Percentiles rank a stretch among this genome's conserved stretches.
Conservation (phyloP, 106 monocot species). For the Acanthochlamys bracteata region DNA sequence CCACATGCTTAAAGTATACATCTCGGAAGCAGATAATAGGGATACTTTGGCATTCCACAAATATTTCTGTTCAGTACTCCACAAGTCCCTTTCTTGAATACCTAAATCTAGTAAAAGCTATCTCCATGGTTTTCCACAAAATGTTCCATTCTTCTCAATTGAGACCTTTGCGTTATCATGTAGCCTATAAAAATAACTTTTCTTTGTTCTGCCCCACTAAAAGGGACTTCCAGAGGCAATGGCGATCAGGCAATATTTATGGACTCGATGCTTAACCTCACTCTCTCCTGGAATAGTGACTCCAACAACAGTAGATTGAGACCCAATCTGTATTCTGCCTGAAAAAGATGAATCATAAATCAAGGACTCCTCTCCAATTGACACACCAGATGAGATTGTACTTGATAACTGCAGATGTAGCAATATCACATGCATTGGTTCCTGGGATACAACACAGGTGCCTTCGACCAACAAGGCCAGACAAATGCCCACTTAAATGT, state of each 20-base stretch:
- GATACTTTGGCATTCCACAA: conserved; percentile 91
- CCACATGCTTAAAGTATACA: conserved; percentile 81
- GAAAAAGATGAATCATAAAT: conserved; percentile 85
- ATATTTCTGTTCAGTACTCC: conserved; percentile 46
- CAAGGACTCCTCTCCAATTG: conserved; percentile 82
- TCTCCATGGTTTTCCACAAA: conserved; percentile 96
- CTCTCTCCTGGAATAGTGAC: conserved; percentile 40
- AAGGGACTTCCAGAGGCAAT: conserved; percentile 94
- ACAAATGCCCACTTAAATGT: conserved; percentile 57
- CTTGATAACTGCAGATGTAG: conserved; percentile 85
- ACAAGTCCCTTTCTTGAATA: conserved; percentile 71
- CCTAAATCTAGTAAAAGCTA: conserved; percentile 56
- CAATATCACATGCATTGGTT: conserved; percentile 80
- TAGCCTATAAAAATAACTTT: conserved; percentile 76
- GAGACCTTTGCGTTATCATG: conserved; percentile 87
- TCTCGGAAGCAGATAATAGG: conserved; percentile 47
- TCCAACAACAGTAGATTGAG: conserved; percentile 80
- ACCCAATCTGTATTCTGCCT: conserved; percentile 86
- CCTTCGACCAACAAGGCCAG: conserved; percentile 65
- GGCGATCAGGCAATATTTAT: conserved; percentile 65
- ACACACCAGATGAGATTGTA: conserved; percentile 79
- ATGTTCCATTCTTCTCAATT: conserved; percentile 51
- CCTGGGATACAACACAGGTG: conserved; percentile 83
- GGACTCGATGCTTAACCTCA: conserved; percentile 1
- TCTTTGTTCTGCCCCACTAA: conserved; percentile 38